phyloP scores from a whole-genome alignment of 78 protist species.

The Dictyostelium brefeldianum region DNA sequence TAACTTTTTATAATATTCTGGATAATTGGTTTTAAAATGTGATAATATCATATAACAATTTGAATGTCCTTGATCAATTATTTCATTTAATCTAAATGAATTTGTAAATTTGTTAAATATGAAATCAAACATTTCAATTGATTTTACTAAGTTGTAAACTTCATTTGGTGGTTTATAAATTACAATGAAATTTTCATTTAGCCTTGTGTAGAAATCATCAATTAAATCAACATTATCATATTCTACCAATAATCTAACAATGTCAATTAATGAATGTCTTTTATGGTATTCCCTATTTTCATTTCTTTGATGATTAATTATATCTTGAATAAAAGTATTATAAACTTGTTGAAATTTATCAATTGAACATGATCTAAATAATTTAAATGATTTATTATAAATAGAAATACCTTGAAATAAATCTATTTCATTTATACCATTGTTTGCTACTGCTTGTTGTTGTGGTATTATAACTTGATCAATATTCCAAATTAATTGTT shows the following conservation, averaged over 20 bases:
- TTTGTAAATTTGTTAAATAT: not conserved
- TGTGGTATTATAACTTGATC: not conserved
- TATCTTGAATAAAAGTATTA: not conserved
- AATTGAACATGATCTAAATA: not conserved
- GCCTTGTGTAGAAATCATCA: not conserved
- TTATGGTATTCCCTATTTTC: not conserved
- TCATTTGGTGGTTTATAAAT: not conserved
- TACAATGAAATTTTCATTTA: not conserved
- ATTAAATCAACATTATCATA: not conserved
- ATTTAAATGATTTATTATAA: not conserved
- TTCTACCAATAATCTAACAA: not conserved
- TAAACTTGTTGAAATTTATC: not conserved
- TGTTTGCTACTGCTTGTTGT: too few species aligned
- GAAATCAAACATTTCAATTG: not conserved
- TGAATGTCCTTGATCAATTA: not conserved
- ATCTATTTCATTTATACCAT: too few species aligned
- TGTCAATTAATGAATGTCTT: not conserved
- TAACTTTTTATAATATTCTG: not conserved
- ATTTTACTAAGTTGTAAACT: not conserved
- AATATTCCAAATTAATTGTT: not conserved
- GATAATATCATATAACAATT: not conserved
- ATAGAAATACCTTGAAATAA: not conserved
- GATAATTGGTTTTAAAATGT: not conserved
- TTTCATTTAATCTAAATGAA: not conserved
- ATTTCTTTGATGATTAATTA: not conserved